Conservation (phyloP, 73 alveolate species). For the Diophrys sp. region DNA sequence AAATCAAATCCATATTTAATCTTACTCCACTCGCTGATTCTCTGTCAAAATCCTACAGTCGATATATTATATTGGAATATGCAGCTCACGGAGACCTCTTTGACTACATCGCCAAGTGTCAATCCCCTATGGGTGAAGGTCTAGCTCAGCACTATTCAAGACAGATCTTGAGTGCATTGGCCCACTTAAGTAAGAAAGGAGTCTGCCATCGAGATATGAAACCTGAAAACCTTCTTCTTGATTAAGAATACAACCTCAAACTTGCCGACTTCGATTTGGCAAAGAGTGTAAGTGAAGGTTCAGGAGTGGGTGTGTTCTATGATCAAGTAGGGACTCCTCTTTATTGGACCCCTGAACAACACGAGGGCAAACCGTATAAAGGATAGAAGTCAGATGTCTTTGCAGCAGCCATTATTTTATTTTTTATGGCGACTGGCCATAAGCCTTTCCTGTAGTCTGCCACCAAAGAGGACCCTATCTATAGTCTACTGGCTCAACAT, state of each 20-base stretch:
- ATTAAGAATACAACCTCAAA: slow-evolving; percentile 64
- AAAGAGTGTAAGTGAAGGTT: slow-evolving; percentile 18
- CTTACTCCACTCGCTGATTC: not conserved
- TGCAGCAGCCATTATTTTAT: slow-evolving; percentile 66
- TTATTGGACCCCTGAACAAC: slow-evolving; percentile 74
- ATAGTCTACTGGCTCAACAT: not conserved
- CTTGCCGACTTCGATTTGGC: slow-evolving; percentile 88
- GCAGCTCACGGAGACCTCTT: slow-evolving; percentile 63
- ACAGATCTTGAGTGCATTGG: slow-evolving; percentile 62
- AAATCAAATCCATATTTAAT: too few relatives aligned
- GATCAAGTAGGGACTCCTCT: slow-evolving; percentile 46
- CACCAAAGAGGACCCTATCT: not conserved
- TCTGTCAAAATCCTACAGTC: not conserved
- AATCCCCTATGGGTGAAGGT: slow-evolving; percentile 41
- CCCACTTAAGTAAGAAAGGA: slow-evolving; percentile 58
- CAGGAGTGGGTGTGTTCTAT: not conserved
- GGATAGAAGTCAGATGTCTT: slow-evolving; percentile 69
- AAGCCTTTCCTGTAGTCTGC: slow-evolving; percentile 38
- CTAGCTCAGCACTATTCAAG: slow-evolving; percentile 39
- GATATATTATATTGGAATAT: slow-evolving; percentile 26
- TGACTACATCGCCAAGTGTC: slow-evolving; percentile 52
- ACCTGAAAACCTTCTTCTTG: slow-evolving; percentile 82
- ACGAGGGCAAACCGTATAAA: slow-evolving; percentile 37
- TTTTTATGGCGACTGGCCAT: slow-evolving; percentile 52
- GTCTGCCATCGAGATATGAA: slow-evolving; percentile 85